Conservation (phyloP, 176 grass and related monocot genomes). For the Bothriochloa decipiens region DNA sequence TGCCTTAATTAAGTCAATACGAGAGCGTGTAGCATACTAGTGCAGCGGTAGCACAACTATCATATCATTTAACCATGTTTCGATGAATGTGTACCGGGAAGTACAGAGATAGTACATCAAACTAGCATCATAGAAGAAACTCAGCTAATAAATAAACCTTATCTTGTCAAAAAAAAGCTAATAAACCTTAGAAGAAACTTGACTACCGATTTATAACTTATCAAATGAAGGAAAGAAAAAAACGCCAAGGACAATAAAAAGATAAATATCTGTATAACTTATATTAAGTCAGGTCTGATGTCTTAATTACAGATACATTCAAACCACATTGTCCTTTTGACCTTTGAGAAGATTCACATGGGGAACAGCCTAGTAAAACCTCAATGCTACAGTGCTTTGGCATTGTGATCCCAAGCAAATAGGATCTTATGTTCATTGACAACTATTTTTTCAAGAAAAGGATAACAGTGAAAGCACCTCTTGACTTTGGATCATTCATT, state of each 20-base stretch:
- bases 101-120: slow-evolving; percentile 7
- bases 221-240: not conserved
- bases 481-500: slow-evolving; percentile 12
- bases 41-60: not conserved
- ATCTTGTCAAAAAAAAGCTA: too few species aligned
- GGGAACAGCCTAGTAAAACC: not conserved
- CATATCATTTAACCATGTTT: not conserved
- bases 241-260: not conserved
- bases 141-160: too few species aligned
- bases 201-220: not conserved
- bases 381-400: not conserved
- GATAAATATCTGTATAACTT: not conserved
- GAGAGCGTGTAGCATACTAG: not conserved
- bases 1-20: slow-evolving; percentile 1
- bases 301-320: not conserved
- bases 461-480: not conserved
- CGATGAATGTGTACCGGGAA: not conserved
- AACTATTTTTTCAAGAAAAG: not conserved
- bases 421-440: not conserved
- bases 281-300: not conserved
- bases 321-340: not conserved
- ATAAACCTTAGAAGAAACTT: not conserved
- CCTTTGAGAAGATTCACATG: not conserved
- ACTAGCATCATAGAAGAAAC: not conserved
- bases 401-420: not conserved